phyloP scores from a whole-genome alignment of 345 rosid species.

The Orychophragmus violaceus region DNA sequence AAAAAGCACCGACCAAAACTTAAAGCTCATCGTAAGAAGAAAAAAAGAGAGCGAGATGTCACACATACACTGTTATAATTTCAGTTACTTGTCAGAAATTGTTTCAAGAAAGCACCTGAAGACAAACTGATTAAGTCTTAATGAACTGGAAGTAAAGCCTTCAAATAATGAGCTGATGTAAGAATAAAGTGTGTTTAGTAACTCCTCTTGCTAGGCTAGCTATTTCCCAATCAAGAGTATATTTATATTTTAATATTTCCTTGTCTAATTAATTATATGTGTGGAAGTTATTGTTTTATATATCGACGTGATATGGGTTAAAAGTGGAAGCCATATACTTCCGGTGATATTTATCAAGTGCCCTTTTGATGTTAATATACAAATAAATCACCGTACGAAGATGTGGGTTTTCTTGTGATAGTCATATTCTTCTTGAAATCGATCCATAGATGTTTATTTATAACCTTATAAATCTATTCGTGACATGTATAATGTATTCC shows the following conservation, averaged over 20 bases:
- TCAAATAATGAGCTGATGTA: neutral
- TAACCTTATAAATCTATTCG: neutral
- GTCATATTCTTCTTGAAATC: neutral
- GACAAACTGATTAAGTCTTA: slow-evolving; percentile 3
- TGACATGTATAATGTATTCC: slow-evolving; percentile 1
- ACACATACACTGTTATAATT: neutral
- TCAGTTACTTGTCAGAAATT: slow-evolving; percentile 15
- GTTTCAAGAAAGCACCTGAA: neutral
- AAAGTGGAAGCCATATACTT: slow-evolving; percentile 20
- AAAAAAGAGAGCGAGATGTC: neutral
- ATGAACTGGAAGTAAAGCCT: neutral
- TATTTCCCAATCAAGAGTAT: neutral
- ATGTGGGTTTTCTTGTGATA: slow-evolving; percentile 22
- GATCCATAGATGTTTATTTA: neutral
- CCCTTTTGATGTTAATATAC: slow-evolving; percentile 4
- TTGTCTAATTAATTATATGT: neutral
- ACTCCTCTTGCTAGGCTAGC: slow-evolving; percentile 2
- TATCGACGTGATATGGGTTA: neutral
- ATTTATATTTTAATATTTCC: neutral
- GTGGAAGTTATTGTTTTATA: neutral
- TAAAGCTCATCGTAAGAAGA: slow-evolving; percentile 13
- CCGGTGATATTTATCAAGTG: slow-evolving; percentile 16
- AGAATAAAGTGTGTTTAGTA: neutral
- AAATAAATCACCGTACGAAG: slow-evolving; percentile 15
- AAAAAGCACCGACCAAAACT: slow-evolving; percentile 31